Evolutionary conservation across 176 grass and related monocot genomes (phyloP), one percentile per base, ranked within the genome.

Genomic region (Aegilops sharonensis): DNA sequence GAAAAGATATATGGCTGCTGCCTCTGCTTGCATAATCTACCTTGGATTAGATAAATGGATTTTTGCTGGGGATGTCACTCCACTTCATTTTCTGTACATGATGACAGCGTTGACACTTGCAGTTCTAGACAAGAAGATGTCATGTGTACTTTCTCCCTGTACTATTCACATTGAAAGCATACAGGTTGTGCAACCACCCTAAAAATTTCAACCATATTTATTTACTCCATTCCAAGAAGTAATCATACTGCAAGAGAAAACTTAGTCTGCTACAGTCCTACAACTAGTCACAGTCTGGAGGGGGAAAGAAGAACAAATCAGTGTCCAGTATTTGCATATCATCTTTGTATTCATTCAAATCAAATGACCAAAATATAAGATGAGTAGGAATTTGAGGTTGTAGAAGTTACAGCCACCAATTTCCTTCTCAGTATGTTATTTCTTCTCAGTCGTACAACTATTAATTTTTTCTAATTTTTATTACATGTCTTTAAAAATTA

Each of bases 81-180:
- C 37, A 25, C 13, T 72, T 10, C 56, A 25, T 25, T 59, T 9
- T 89, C 81, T 90, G 21, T 45, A 42, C 20, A 56, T 77, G 45
- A 76, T 76, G 73, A 54, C 25, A 54, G 9, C 45, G 73, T 71
- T 56, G 84, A 78, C 66, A 72, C 42, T 78, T 87, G 73, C 73
- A 83, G 65, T 72, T 83, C 72, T 83, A 83, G 84, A 78, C 47
- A 34, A 9, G 56, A 34, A 12, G 56, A 82, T 37, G 48, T 60
- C 50, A 50, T 66, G 17, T 31, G 43, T 78, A 54, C 64, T 70
- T 82, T 25, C 68, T 63, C 52, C n/a, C 6, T 0, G 54, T 3
- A 68, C 62, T 64, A 85, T 83, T 86, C 89, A 83, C 79, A 67
- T 25, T 83, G 73, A 90, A 90, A 90, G 84, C 79, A 72, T 36